A percentile compares a stretch with the other conserved stretches of the same genome.
phyloP scores from a whole-genome alignment of 331 rosid species.

The Malus hybrid region DNA sequence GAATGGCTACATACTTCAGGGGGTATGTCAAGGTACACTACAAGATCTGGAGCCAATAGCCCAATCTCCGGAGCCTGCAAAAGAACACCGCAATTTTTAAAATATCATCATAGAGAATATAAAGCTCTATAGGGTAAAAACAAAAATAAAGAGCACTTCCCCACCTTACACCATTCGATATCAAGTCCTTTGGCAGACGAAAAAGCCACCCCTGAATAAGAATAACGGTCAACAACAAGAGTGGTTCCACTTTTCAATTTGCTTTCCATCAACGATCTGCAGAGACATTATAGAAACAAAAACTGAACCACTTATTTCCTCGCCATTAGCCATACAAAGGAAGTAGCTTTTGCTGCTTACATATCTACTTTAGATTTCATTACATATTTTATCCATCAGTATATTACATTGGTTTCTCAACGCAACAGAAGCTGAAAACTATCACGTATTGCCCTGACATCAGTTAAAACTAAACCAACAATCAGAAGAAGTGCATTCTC shows the following conservation, averaged over 20 bases:
- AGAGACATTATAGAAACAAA: background rate
- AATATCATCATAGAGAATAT: background rate
- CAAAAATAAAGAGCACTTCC: background rate
- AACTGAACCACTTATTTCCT: background rate
- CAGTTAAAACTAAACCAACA: background rate
- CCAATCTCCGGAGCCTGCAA: constrained; percentile 85
- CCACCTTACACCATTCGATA: constrained; percentile 91
- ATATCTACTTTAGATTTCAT: background rate
- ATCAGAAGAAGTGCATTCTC: background rate
- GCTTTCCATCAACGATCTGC: constrained; percentile 79
- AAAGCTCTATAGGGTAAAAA: background rate
- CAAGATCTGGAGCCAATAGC: constrained; percentile 72
- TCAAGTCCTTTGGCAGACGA: constrained; percentile 87
- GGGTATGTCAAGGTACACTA: constrained; percentile 71
- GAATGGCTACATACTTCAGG: constrained; percentile 53
- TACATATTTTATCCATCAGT: background rate
- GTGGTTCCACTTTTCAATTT: constrained; percentile 77
- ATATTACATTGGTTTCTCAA: background rate
- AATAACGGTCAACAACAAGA: constrained; percentile 87
- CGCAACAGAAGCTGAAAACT: background rate
- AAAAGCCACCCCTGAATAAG: constrained; percentile 92
- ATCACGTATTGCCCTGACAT: background rate
- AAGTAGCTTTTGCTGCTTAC: background rate
- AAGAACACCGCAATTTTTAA: constrained; percentile 10
- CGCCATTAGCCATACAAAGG: background rate